Evolutionary conservation across 331 rosid species (phyloP).

Genomic region (Quercus lobata): DNA sequence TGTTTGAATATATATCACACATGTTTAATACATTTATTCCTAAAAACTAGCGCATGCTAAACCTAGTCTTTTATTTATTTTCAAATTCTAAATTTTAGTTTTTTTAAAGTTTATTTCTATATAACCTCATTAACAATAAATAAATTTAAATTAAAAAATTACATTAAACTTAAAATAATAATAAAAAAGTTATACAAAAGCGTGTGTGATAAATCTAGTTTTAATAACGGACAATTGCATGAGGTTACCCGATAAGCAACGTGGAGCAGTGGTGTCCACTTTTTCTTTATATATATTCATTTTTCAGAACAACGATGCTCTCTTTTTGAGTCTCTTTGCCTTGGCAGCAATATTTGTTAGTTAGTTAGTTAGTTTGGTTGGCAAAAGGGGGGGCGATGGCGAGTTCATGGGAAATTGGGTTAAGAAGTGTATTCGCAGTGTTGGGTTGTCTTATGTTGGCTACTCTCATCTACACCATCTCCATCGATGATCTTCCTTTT

Average conservation of each 20-base stretch:
- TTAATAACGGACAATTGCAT: too few species aligned
- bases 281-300: too few species aligned
- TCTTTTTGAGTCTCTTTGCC: too few species aligned
- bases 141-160: too few species aligned
- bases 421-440: constrained; percentile 39
- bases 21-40: rapidly evolving
- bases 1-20: too few species aligned
- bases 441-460: constrained; percentile 49
- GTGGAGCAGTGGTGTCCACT: constrained; percentile 27
- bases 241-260: background rate
- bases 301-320: too few species aligned
- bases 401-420: constrained; percentile 34
- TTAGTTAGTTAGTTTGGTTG: too few species aligned
- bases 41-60: too few species aligned
- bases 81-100: too few species aligned
- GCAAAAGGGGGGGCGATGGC: constrained; percentile 27
- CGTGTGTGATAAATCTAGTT: rapidly evolving
- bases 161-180: too few species aligned
- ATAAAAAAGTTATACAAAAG: rapidly evolving
- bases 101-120: rapidly evolving
- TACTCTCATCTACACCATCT: constrained; percentile 51
- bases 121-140: rapidly evolving
- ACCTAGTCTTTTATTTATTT: rapidly evolving
- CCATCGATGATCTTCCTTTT: constrained; percentile 63
- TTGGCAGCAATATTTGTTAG: too few species aligned